A percentile compares a stretch with the other conserved stretches of the same genome.
phyloP scores from a whole-genome alignment of 1,284 basidiomycete genomes.

The Stereum hirsutum region DNA sequence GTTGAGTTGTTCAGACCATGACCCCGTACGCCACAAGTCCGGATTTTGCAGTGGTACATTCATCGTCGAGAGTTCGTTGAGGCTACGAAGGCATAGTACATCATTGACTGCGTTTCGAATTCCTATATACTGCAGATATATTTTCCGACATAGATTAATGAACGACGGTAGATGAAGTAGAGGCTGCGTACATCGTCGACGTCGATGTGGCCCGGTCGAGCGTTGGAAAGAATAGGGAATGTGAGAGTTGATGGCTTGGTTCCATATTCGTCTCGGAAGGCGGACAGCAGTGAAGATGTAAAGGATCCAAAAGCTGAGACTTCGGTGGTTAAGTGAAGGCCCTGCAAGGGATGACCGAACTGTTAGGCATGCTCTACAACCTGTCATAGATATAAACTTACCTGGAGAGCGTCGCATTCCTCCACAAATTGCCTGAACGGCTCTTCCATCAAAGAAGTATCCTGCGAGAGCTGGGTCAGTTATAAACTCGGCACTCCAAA shows the following conservation, averaged over 20 bases:
- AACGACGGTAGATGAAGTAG: not conserved
- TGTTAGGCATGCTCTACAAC: too few relatives aligned
- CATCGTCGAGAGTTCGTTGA: slow-evolving; percentile 44
- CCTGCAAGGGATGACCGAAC: slow-evolving; percentile 39
- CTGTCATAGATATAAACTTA: slow-evolving; percentile 15
- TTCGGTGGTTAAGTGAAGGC: slow-evolving; percentile 59
- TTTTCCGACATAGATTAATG: too few relatives aligned
- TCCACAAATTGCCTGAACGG: slow-evolving; percentile 58
- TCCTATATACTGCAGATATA: slow-evolving; percentile 17
- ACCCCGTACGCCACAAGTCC: slow-evolving; percentile 23
- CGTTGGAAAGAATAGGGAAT: slow-evolving; percentile 46
- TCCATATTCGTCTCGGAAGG: slow-evolving; percentile 54
- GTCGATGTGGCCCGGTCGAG: slow-evolving; percentile 23
- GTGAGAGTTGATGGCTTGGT: slow-evolving; percentile 48
- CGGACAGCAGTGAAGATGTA: slow-evolving; percentile 41
- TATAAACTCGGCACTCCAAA: not conserved
- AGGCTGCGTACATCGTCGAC: slow-evolving; percentile 32
- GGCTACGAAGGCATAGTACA: slow-evolving; percentile 42
- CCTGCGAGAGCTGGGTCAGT: slow-evolving; percentile 24
- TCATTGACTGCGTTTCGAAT: slow-evolving; percentile 45
- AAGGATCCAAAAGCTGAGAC: slow-evolving; percentile 57
- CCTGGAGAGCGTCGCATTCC: slow-evolving; percentile 68
- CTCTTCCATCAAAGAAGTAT: slow-evolving; percentile 52
- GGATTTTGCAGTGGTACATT: slow-evolving; percentile 48
- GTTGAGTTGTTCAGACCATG: slow-evolving; percentile 33